These are phyloP conservation scores for Lepiota brunneoincarnata DNA, from an alignment of 768 basidiomycete genomes.

Conservation along the genomic window DNA sequence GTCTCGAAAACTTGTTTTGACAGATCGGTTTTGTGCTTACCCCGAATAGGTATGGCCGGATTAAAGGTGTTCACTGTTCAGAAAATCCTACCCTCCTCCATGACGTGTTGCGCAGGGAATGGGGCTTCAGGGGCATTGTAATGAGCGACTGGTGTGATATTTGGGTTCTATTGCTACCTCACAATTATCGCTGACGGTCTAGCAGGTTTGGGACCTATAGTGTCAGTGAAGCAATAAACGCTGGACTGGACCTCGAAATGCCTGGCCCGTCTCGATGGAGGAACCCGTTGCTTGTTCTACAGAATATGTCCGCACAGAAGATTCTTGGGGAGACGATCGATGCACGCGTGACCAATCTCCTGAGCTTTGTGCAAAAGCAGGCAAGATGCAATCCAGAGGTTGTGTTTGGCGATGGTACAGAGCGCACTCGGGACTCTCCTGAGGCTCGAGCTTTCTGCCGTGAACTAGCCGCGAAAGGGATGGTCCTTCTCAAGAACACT, in stretches of 20 bases:
- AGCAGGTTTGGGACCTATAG: conserved; percentile 71
- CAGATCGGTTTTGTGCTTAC: not conserved
- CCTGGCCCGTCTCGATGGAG: conserved; percentile 75
- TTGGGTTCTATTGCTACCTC: not conserved
- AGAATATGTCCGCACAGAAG: conserved; percentile 44
- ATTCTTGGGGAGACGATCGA: conserved; percentile 43
- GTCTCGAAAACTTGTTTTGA: conserved; percentile 12
- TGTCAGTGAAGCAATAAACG: conserved; percentile 64
- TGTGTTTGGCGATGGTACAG: conserved; percentile 59
- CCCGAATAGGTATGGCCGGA: conserved; percentile 58
- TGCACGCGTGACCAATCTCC: conserved; percentile 46
- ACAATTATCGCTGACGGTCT: not conserved
- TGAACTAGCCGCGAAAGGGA: conserved; percentile 55
- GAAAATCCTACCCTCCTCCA: conserved; percentile 63
- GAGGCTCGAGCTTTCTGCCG: conserved; percentile 53
- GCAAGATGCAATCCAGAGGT: conserved; percentile 54
- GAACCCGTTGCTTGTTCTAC: conserved; percentile 36
- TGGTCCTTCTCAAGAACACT: conserved; percentile 68
- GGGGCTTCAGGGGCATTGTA: conserved; percentile 67
- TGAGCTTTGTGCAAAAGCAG: conserved; percentile 57
- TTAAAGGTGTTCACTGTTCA: conserved; percentile 69
- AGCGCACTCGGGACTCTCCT: conserved; percentile 52
- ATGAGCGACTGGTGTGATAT: conserved; percentile 73
- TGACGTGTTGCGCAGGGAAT: conserved; percentile 68
- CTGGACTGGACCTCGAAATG: conserved; percentile 79